Evolutionary conservation across 1,284 basidiomycete genomes (phyloP).

Genomic region (Stereum hirsutum): DNA sequence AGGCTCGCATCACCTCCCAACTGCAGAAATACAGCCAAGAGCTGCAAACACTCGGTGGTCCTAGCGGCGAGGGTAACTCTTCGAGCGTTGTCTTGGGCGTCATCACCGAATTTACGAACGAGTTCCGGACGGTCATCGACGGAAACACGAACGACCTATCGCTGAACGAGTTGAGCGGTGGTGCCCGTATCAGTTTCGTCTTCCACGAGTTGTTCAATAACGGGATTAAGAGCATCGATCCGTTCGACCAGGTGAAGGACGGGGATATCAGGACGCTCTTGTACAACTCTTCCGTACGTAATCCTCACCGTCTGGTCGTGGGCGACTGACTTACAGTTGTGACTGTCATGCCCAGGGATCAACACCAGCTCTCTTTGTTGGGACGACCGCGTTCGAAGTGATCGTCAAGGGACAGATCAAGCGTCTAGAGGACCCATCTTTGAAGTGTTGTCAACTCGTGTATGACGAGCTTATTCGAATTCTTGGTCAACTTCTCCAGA

Average conservation of each 20-base stretch:
- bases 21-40: constrained; percentile 84
- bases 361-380: constrained; percentile 92
- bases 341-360: constrained; percentile 55
- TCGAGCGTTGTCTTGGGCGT: constrained; percentile 88
- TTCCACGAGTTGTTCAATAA: constrained; percentile 98
- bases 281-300: constrained; percentile 89
- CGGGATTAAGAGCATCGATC: constrained; percentile 92
- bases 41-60: constrained; percentile 78
- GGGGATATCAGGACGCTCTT: constrained; percentile 93
- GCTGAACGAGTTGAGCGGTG: constrained; percentile 92
- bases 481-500: constrained; percentile 79
- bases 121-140: constrained; percentile 95
- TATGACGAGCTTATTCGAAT: constrained; percentile 98
- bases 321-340: neutral
- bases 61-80: constrained; percentile 78
- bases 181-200: constrained; percentile 96
- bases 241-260: constrained; percentile 98
- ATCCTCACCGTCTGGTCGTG: neutral
- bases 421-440: constrained; percentile 85
- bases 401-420: constrained; percentile 99
- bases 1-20: constrained; percentile 83
- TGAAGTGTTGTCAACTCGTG: constrained; percentile 91
- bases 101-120: constrained; percentile 95
- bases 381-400: constrained; percentile 93
- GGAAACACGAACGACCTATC: constrained; percentile 95